A percentile compares a stretch with the other conserved stretches of the same genome.
Conservation (phyloP, 179 eudicot species). For the Pouteria campechiana region DNA sequence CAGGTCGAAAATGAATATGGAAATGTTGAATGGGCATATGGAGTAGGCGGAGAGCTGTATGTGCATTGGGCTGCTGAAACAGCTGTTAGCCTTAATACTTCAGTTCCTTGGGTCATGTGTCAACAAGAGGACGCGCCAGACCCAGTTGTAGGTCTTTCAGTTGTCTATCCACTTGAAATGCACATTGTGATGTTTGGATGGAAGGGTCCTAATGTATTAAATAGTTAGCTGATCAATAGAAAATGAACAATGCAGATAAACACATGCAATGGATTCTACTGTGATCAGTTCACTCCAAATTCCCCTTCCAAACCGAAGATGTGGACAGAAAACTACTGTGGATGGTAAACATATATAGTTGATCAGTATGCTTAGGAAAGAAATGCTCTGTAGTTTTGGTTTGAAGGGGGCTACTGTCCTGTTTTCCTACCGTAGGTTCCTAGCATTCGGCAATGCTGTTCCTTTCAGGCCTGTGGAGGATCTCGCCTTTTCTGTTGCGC, state of each 20-base stretch:
- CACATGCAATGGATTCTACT: constrained; percentile 66
- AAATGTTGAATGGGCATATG: constrained; percentile 29
- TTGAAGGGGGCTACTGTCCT: neutral
- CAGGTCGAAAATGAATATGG: constrained; percentile 53
- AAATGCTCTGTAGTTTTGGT: neutral
- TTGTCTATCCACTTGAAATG: neutral
- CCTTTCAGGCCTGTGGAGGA: constrained; percentile 54
- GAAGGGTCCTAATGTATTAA: neutral
- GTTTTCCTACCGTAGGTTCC: constrained; percentile 28
- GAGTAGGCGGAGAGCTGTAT: constrained; percentile 25
- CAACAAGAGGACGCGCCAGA: constrained; percentile 33
- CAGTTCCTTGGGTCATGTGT: constrained; percentile 55
- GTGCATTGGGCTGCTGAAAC: constrained; percentile 47
- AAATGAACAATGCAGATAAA: constrained; percentile 29
- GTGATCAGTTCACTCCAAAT: constrained; percentile 45
- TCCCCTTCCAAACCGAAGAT: constrained; percentile 44
- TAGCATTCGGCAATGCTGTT: constrained; percentile 41
- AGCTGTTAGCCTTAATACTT: constrained; percentile 27
- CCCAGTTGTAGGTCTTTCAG: constrained; percentile 25
- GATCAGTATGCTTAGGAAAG: neutral
- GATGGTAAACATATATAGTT: constrained; percentile 32
- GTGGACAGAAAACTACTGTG: constrained; percentile 71
- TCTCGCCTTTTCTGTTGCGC: constrained; percentile 57
- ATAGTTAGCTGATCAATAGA: neutral
- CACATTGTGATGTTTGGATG: neutral